These are phyloP conservation scores for Ophiostoma pallidulum DNA, from an alignment of 2,329 filamentous ascomycete species.

Conservation along the genomic window DNA sequence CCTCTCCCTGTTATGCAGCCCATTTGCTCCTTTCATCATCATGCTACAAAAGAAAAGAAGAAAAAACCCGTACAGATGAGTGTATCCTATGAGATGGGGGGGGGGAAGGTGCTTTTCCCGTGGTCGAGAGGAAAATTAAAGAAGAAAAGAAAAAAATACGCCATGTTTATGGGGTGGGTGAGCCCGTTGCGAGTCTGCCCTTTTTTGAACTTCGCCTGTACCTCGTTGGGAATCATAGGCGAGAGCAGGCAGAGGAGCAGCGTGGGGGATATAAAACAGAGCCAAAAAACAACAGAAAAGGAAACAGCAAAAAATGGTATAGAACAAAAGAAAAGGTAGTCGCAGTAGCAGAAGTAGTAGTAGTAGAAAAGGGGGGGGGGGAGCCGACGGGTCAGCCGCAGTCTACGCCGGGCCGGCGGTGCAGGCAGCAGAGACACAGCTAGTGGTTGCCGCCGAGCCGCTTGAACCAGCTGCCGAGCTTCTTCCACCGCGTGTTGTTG, in stretches of 20 bases:
- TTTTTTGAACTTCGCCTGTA: too few species aligned
- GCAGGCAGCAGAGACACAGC: constrained; percentile 13
- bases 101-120: too few species aligned
- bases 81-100: too few species aligned
- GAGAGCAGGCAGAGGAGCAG: too few species aligned
- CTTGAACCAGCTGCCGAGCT: constrained; percentile 25
- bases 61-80: too few species aligned
- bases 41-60: too few species aligned
- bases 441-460: constrained; percentile 25
- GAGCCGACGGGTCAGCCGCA: not conserved
- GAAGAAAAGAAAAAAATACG: not conserved
- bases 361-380: not conserved
- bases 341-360: not conserved
- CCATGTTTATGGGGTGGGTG: not conserved
- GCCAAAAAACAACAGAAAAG: not conserved
- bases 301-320: not conserved
- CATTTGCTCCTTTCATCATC: too few species aligned
- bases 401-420: too few species aligned
- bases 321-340: not conserved
- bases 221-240: too few species aligned
- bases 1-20: too few species aligned
- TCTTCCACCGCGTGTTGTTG: constrained; percentile 22
- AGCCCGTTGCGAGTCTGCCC: too few species aligned
- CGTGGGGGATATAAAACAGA: too few species aligned
- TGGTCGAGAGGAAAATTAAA: not conserved